Base-by-base conservation (phyloP, 1,284 basidiomycete species). In the Boletus smithii region DNA sequence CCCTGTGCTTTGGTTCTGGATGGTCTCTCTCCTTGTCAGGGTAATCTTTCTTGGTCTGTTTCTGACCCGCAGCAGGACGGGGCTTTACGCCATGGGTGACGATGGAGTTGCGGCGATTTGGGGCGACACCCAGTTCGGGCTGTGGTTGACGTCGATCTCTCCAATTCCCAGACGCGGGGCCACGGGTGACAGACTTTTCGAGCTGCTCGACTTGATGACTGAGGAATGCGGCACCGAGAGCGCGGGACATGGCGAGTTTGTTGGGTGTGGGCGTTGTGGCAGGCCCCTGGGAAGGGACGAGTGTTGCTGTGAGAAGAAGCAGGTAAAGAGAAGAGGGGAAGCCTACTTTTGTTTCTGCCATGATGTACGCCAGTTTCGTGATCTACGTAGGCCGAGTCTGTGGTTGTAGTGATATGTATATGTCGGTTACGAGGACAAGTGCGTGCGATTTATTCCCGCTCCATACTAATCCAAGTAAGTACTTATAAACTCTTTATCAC, bases 201-300 rank as follows among this genome's bases (percentile, higher is more conserved):
- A 91, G 79, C 58, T 89, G 84, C 56, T 89, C 85, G 35, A 91
- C 88, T 59, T 90, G 85, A 55, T 91, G 87, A 56, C 76, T 85
- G 46, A 91, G 75, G 66, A 90, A 90, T 3, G 88, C 88, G 27
- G 88, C 86, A 16, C 88, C 88, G 31, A 91, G 77, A 0, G 88
- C 86, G 53, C 82, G 79, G 48, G 88, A 89, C 84, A 91, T 85
- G 46, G 85, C 85, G 35, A 84, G 61, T 63, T 84, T 85, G 67
- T 76, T 80, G 36, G 63, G 47, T 5, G 63, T 27, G 32, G 61
- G 42, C 14, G 54, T 18, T 20, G 64, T 44, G 43, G 53, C 44
- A 55, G 49, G 58, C 34, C 44, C 60, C 63, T 62, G 39, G 14
- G 23, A 24, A 24, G 23, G 23, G 23, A 24, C n/a, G 3, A 24